A percentile compares a stretch with the other conserved stretches of the same genome.
Conservation (phyloP, 768 basidiomycete genomes). For the Dendrothele bispora region DNA sequence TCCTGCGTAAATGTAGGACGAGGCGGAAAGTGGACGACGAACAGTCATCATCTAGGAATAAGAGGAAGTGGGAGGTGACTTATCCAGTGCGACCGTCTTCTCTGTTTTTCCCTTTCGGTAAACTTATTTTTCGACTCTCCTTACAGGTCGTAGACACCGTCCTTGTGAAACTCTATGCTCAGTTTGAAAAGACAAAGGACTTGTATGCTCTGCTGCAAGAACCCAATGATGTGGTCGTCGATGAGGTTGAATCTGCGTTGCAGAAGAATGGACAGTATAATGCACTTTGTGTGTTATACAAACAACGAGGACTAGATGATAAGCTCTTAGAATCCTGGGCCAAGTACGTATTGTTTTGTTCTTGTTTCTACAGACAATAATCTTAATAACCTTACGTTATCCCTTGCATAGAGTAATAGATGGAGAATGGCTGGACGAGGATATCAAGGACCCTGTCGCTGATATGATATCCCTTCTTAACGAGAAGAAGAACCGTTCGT, state of each 20-base stretch:
- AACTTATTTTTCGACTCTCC: background rate
- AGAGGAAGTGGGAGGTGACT: conserved; percentile 14
- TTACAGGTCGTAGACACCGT: conserved; percentile 78
- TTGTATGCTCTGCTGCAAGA: conserved; percentile 57
- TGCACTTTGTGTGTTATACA: conserved; percentile 62
- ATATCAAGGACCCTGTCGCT: conserved; percentile 61
- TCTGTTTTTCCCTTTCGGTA: conserved; percentile 12
- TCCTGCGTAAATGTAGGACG: conserved; percentile 61
- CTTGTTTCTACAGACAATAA: background rate
- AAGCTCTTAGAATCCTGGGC: conserved; percentile 69
- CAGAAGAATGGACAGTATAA: conserved; percentile 52
- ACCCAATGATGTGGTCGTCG: conserved; percentile 52
- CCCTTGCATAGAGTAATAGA: conserved; percentile 55
- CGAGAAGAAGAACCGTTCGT: conserved; percentile 54
- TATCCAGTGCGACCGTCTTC: conserved; percentile 9
- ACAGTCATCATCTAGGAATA: conserved; percentile 12
- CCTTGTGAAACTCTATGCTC: conserved; percentile 71
- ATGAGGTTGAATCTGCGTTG: conserved; percentile 64
- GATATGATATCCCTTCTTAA: conserved; percentile 59
- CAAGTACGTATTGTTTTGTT: conserved; percentile 53
- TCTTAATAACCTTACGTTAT: conserved; percentile 2
- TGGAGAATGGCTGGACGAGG: conserved; percentile 61
- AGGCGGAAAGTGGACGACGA: conserved; percentile 40
- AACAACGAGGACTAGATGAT: conserved; percentile 51
- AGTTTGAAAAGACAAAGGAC: conserved; percentile 59